A percentile compares a stretch with the other conserved stretches of the same genome.
Evolutionary conservation across 495 filamentous ascomycete species (phyloP).

Genomic region (Immersiella caudata): DNA sequence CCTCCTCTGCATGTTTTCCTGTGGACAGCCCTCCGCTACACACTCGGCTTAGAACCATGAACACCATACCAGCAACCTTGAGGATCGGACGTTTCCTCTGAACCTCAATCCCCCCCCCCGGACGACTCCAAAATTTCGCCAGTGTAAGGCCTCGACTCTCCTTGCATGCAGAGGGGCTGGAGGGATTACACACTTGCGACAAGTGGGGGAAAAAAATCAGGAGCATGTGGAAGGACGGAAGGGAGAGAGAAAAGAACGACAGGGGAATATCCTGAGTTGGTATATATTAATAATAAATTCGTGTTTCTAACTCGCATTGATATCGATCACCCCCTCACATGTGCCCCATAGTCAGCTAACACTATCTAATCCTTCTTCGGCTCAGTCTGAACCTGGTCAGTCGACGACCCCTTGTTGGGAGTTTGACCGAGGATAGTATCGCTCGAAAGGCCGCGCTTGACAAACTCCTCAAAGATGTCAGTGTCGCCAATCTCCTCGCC

Average conservation of each 20-base stretch:
- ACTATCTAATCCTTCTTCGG: neutral
- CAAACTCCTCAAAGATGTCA: conserved; percentile 19
- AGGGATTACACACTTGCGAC: neutral
- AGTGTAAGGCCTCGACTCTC: too few species aligned
- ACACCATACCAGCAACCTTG: neutral
- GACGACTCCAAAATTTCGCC: neutral
- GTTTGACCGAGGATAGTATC: neutral
- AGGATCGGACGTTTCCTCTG: neutral
- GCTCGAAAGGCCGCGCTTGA: conserved; percentile 1
- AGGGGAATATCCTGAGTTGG: neutral
- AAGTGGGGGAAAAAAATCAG: neutral
- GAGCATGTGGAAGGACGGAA: neutral
- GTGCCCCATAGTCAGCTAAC: neutral
- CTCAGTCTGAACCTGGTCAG: neutral
- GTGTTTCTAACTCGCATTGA: neutral
- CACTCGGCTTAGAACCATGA: neutral
- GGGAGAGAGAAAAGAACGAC: neutral
- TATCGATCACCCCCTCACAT: neutral
- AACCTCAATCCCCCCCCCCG: neutral
- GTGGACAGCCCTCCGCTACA: neutral
- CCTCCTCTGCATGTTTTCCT: neutral
- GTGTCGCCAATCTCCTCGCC: conserved; percentile 25
- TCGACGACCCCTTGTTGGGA: conserved; percentile 4
- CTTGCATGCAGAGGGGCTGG: neutral
- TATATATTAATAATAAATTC: neutral